Evolutionary conservation across 371 early-diverging fungal genomes (phyloP).

Genomic region (Paraphysoderma sedebokerense): DNA sequence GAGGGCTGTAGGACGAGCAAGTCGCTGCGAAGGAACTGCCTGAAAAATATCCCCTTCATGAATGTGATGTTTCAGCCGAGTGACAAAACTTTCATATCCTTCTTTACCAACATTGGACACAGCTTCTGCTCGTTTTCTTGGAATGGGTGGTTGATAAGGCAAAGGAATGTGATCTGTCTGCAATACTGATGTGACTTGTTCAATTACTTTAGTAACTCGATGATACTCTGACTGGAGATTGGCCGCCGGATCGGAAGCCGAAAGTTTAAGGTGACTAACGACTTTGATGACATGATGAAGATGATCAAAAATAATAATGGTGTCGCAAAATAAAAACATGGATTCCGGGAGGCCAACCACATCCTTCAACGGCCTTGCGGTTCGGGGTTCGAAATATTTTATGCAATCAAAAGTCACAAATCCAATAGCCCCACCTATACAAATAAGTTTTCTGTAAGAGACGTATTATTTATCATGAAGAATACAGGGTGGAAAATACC

Average conservation of each 20-base stretch:
- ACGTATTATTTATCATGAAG: background rate
- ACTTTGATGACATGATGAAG: constrained; percentile 76
- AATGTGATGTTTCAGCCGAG: constrained; percentile 73
- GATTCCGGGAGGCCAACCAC: constrained; percentile 81
- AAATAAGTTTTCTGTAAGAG: background rate
- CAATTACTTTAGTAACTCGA: constrained; percentile 36
- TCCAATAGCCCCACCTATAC: constrained; percentile 82
- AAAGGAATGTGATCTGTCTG: constrained; percentile 21
- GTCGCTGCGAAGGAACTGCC: constrained; percentile 84
- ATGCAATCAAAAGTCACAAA: constrained; percentile 93
- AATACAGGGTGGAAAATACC: constrained; percentile 18
- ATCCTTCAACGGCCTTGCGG: constrained; percentile 54
- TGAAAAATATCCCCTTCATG: constrained; percentile 91
- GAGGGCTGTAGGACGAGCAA: constrained; percentile 63
- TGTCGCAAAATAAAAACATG: constrained; percentile 82
- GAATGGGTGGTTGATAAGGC: constrained; percentile 45
- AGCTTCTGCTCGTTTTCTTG: constrained; percentile 24
- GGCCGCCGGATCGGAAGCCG: constrained; percentile 32
- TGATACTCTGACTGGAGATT: constrained; percentile 40
- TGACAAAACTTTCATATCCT: constrained; percentile 77
- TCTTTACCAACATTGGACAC: constrained; percentile 72
- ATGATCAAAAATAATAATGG: constrained; percentile 84
- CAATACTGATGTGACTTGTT: background rate
- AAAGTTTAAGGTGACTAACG: constrained; percentile 27
- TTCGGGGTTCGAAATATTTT: constrained; percentile 85